Percentiles rank a stretch among this genome's conserved stretches.
Evolutionary conservation across 805 yeast species (phyloP).

Genomic region (Pichia cabralensis): DNA sequence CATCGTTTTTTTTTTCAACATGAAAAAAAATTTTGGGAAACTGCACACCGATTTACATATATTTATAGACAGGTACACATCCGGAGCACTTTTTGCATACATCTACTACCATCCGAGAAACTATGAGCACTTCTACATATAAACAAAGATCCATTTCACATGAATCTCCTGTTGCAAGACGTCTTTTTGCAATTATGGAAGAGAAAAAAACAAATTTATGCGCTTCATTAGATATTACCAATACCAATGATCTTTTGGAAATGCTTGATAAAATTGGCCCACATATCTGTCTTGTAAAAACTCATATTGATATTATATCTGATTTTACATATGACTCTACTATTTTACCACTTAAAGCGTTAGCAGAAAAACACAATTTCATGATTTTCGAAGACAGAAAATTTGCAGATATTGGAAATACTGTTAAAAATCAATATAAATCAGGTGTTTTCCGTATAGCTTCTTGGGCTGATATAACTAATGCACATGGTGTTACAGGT

Average conservation of each 20-base stretch:
- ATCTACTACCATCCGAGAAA: too few species aligned
- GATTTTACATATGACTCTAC: constrained; percentile 82
- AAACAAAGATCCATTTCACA: constrained; percentile 61
- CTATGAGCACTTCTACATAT: constrained; percentile 31
- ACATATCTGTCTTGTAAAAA: constrained; percentile 80
- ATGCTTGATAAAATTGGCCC: constrained; percentile 84
- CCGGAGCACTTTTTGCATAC: too few species aligned
- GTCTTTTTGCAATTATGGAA: constrained; percentile 66
- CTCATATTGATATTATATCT: constrained; percentile 87
- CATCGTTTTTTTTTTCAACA: too few species aligned
- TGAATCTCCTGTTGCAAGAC: constrained; percentile 68
- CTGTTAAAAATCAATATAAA: constrained; percentile 87
- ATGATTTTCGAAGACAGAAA: constrained; percentile 94
- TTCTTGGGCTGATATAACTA: constrained; percentile 92
- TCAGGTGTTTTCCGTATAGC: constrained; percentile 88
- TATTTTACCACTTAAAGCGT: constrained; percentile 56
- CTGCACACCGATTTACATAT: too few species aligned
- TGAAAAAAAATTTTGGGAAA: too few species aligned
- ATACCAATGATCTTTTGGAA: constrained; percentile 62
- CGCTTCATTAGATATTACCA: constrained; percentile 86
- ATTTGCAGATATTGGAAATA: constrained; percentile 97
- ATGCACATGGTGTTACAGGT: constrained; percentile 97
- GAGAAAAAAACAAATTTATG: constrained; percentile 79
- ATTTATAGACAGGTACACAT: too few species aligned
- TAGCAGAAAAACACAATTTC: constrained; percentile 77